phyloP scores from a whole-genome alignment of 1,284 basidiomycete genomes.

The Crucibulum cyathiforme region DNA sequence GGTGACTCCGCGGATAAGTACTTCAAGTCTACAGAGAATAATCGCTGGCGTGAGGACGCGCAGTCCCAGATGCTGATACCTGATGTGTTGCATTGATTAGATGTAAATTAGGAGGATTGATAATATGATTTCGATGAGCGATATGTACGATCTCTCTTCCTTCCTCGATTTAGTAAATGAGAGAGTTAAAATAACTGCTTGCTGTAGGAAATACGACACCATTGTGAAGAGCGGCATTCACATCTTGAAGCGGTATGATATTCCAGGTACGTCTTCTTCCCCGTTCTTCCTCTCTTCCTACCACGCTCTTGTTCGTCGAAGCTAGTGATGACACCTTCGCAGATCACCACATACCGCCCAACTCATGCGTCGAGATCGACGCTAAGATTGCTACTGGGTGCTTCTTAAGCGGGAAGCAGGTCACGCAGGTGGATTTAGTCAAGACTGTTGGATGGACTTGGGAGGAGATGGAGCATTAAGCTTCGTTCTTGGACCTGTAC shows the following conservation, averaged over 20 bases:
- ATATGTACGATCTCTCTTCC: not conserved
- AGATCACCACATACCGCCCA: slow-evolving; percentile 87
- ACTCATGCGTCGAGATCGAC: slow-evolving; percentile 91
- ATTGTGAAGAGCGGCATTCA: slow-evolving; percentile 89
- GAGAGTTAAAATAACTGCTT: not conserved
- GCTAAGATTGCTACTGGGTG: slow-evolving; percentile 95
- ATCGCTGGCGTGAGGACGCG: too few relatives aligned
- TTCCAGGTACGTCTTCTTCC: slow-evolving; percentile 65
- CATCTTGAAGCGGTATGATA: slow-evolving; percentile 83
- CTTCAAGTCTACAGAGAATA: too few relatives aligned
- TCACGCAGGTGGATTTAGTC: slow-evolving; percentile 77
- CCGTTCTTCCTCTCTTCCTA: not conserved
- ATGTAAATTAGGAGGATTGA: too few relatives aligned
- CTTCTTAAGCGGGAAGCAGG: slow-evolving; percentile 80
- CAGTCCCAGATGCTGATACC: too few relatives aligned
- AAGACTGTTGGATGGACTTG: slow-evolving; percentile 90
- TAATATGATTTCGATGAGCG: too few relatives aligned
- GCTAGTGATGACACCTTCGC: not conserved
- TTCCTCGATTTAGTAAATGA: too few relatives aligned
- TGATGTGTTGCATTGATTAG: too few relatives aligned
- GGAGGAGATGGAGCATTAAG: slow-evolving; percentile 80
- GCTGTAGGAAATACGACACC: slow-evolving; percentile 88
- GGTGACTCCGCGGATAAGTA: too few relatives aligned
- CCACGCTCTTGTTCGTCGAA: not conserved
- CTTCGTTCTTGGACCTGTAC: too few relatives aligned